phyloP scores from a whole-genome alignment of 305 asterid species.

The Salvia sclarea region DNA sequence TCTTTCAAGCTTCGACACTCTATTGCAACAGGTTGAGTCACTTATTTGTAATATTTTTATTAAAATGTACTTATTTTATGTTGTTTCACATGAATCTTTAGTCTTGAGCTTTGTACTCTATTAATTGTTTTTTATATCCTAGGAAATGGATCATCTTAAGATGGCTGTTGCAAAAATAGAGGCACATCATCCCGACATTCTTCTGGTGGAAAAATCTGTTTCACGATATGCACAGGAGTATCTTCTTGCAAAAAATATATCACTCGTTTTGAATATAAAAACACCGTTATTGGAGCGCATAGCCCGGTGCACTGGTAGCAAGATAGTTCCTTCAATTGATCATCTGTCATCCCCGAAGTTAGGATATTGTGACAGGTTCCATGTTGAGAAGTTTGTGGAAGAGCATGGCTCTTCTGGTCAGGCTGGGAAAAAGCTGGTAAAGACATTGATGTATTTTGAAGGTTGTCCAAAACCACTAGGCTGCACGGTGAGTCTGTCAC shows the following conservation, averaged over 20 bases:
- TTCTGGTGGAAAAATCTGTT: slow-evolving; percentile 95
- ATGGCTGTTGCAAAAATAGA: slow-evolving; percentile 96
- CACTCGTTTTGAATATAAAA: slow-evolving; percentile 87
- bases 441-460: slow-evolving; percentile 93
- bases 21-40: slow-evolving; percentile 84
- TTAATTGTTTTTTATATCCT: slow-evolving; percentile 29
- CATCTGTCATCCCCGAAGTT: slow-evolving; percentile 73
- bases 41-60: slow-evolving; percentile 24
- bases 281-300: slow-evolving; percentile 84
- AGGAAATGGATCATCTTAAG: slow-evolving; percentile 99
- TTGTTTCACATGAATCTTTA: not conserved
- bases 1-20: slow-evolving; percentile 92
- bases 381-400: slow-evolving; percentile 73
- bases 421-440: slow-evolving; percentile 71
- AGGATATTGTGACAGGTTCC: slow-evolving; percentile 85
- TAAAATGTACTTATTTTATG: not conserved
- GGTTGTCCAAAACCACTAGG: slow-evolving; percentile 97
- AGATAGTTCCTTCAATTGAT: slow-evolving; percentile 86
- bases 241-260: slow-evolving; percentile 82
- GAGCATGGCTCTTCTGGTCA: slow-evolving; percentile 73
- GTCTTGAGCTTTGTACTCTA: slow-evolving; percentile 29
- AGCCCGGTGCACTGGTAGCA: slow-evolving; percentile 87
- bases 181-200: slow-evolving; percentile 78
- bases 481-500: slow-evolving; percentile 73
- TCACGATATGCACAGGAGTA: slow-evolving; percentile 93